Evolutionary conservation across 306 rosid species (phyloP), one percentile per base, ranked within the genome.

Genomic region (Vachellia pachyceras): DNA sequence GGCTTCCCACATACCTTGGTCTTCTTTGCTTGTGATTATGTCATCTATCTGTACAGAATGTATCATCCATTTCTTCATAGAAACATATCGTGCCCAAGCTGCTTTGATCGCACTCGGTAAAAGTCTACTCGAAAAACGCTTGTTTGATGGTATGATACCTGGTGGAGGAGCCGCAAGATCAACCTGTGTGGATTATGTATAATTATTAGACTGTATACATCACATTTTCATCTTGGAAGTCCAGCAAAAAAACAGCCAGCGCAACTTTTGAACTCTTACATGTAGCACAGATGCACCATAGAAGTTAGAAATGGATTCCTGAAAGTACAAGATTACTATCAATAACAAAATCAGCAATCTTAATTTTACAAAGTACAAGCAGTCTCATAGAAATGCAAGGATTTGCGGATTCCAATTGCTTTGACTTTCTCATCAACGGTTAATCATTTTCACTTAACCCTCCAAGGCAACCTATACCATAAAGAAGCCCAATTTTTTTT

Each of bases 1-100:
- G 25, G 87, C 88, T 80, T 92, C 97, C 94, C 96, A 92, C 82
- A 63, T 85, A 83, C 85, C 84, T 82, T 77, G 79, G 33, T 88
- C 96, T 63, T 91, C 98, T 78, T 86, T 78, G 36, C 81, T 86
- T 66, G 87, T 83, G 76, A 79, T 58, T 50, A 49, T 44, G 75
- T 79, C 84, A 81, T 84, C 93, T 83, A 73, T 82, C 85, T 88
- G 89, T 36, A 84, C 75, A 33, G 98, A 91, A 60, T 36, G 84
- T 37, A 90, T 57, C 49, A n/a, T 76, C 99, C 94, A 89, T 82
- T 89, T 85, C 80, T 83, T 89, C 33, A 77, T 42, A 73, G 82
- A 72, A 39, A 14, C 73, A 77, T 41, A 74, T 72, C 84, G 69
- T 65, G 89, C 58, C 86, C 80, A 69, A 80, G 85, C 80, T 76